These are phyloP conservation scores for Pichia gijzeniarum DNA, from an alignment of 805 yeast genomes.

Conservation along the genomic window DNA sequence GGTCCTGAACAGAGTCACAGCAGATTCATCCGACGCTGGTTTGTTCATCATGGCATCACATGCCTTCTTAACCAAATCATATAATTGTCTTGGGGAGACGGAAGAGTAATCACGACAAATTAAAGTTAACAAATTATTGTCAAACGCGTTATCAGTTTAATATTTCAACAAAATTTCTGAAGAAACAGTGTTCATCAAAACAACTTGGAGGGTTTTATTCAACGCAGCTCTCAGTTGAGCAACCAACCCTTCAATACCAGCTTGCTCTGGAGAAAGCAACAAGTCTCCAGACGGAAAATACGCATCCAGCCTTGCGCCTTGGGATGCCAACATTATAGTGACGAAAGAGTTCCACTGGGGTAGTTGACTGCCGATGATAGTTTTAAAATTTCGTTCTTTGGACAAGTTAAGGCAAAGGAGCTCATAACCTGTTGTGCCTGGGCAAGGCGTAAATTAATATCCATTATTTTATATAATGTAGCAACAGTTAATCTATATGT, in stretches of 20 bases:
- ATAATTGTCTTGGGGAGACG: background rate
- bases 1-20: background rate
- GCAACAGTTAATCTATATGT: too few relatives aligned
- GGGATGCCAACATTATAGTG: too few relatives aligned
- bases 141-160: slow-evolving; percentile 1
- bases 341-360: too few relatives aligned
- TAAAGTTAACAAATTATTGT: background rate
- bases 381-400: background rate
- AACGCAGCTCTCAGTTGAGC: too few relatives aligned
- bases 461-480: too few relatives aligned
- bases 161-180: background rate
- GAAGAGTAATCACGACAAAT: slow-evolving; percentile 4
- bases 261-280: too few relatives aligned
- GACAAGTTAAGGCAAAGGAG: background rate
- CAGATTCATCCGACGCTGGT: background rate
- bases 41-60: background rate
- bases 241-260: too few relatives aligned
- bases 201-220: slow-evolving; percentile 2
- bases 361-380: too few relatives aligned
- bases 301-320: too few relatives aligned
- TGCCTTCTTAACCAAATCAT: background rate
- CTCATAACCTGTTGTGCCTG: too few relatives aligned
- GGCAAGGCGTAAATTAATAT: too few relatives aligned
- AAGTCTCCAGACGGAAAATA: too few relatives aligned
- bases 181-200: slow-evolving; percentile 5